These are phyloP conservation scores for Neohortaea acidophila DNA, from an alignment of 495 filamentous ascomycete species.

Conservation along the genomic window DNA sequence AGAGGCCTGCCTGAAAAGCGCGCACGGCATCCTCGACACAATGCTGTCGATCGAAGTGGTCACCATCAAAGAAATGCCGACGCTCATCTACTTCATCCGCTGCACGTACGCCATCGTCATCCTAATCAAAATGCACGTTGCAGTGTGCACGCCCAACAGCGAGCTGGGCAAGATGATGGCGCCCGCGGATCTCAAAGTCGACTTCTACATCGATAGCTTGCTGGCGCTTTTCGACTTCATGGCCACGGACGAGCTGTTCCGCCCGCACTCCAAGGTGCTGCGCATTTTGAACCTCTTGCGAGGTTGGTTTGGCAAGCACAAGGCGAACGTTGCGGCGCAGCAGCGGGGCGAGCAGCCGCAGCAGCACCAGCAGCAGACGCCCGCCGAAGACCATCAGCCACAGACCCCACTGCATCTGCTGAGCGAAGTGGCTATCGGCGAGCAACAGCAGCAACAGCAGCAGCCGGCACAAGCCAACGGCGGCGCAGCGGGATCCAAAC, in stretches of 20 bases:
- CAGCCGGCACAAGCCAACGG: not conserved
- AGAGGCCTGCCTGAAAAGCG: conserved; percentile 51
- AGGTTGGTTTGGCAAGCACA: conserved; percentile 48
- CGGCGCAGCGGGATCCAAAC: not conserved
- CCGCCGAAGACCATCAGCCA: not conserved
- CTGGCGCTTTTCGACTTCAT: conserved; percentile 50
- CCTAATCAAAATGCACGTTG: conserved; percentile 75
- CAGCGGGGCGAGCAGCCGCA: not conserved
- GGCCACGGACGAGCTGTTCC: conserved; percentile 46
- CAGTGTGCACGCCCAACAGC: conserved; percentile 49
- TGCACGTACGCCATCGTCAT: conserved; percentile 72
- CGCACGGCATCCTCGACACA: conserved; percentile 58
- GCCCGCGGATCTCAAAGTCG: conserved; percentile 56
- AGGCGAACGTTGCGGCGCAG: conserved; percentile 19
- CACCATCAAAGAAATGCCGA: conserved; percentile 54
- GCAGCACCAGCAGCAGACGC: not conserved
- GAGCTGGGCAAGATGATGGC: conserved; percentile 65
- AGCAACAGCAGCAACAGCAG: not conserved
- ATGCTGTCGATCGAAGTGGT: conserved; percentile 47
- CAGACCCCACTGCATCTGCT: conserved; percentile 16
- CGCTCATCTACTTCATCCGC: conserved; percentile 63
- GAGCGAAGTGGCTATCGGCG: conserved; percentile 10
- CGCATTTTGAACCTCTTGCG: conserved; percentile 60
- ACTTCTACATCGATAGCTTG: conserved; percentile 54
- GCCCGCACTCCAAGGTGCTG: conserved; percentile 61